Evolutionary conservation across 352 stramenopile species (phyloP).

Genomic region (Globisporangium lucens): DNA sequence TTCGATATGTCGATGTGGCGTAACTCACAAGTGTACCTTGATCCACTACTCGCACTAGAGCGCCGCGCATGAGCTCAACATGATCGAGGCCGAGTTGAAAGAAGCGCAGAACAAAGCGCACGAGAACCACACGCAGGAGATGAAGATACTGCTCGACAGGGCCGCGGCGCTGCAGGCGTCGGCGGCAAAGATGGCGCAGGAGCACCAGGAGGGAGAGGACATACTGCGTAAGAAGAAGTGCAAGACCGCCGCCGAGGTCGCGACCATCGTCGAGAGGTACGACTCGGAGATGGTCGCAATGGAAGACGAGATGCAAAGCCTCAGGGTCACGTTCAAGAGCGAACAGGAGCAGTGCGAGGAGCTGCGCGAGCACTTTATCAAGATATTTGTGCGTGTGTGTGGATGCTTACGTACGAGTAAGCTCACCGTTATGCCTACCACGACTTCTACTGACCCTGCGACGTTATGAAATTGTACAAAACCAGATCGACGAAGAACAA

Average conservation of each 20-base stretch:
- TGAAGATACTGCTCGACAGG: constrained; percentile 64
- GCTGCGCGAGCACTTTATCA: constrained; percentile 83
- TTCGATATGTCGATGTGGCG: neutral
- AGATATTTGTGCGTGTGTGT: constrained; percentile 26
- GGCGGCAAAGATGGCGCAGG: constrained; percentile 65
- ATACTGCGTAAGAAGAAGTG: constrained; percentile 77
- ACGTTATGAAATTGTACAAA: neutral
- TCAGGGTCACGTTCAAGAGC: constrained; percentile 39
- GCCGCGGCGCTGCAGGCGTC: constrained; percentile 48
- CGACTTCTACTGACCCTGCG: neutral
- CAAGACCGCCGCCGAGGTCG: constrained; percentile 74
- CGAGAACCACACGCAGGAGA: constrained; percentile 77
- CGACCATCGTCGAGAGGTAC: constrained; percentile 70
- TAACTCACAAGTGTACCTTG: neutral
- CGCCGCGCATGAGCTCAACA: constrained; percentile 64
- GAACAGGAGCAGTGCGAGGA: constrained; percentile 62
- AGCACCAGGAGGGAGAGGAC: constrained; percentile 84
- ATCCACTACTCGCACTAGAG: constrained; percentile 22
- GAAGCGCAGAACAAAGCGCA: constrained; percentile 68
- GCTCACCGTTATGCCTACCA: neutral
- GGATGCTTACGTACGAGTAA: neutral
- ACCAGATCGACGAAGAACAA: constrained; percentile 81
- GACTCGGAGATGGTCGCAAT: constrained; percentile 71
- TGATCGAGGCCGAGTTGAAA: constrained; percentile 77
- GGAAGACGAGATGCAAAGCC: constrained; percentile 43